Base-by-base conservation (phyloP, 1,284 basidiomycete species). In the Tausonia pullulans region DNA sequence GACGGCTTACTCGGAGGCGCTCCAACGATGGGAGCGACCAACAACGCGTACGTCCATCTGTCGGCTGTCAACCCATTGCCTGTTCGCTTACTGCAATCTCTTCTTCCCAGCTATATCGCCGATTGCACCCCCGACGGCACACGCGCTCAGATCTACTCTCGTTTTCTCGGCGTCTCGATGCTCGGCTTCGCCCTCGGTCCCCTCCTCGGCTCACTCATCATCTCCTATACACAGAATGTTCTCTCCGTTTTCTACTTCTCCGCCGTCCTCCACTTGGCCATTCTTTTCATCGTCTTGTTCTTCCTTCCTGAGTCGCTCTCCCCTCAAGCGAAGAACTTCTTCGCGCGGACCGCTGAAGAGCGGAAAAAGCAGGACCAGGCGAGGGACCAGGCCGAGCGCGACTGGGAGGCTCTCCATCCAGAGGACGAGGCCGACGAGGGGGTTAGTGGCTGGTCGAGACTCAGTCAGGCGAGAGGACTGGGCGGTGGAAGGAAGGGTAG, bases 1-100 rank as follows among this genome's bases (percentile, higher is more conserved):
- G 92, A 96, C 71, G 93, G 93, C 13, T 73, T 86, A 3, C 79
- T 93, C 4, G 93, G 93, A 39, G 90, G 93, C n/a, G 87, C 87
- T 81, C 83, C 87, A 5, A 87, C 89, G 0, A 77, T 92, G 9
- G 83, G 86, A 67, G 85, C 87, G 2, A 85, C 87, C 0, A 84
- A 85, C 52, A 85, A 88, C 45, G 89, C 92, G 1, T 97, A 93
- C 73, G 70, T 79, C 27, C 27, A 27, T 27, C 27, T 27, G 27
- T 27, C 27, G 27, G 27, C 27, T 58, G 87, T 86, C 11, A 90
- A 94, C 72, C 87, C 71, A 4, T 73, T 72, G 5, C 69, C 71
- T 2, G 68, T 67, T 49, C 71, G 73, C 16, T 11, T 53, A 40
- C n/a, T 44, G 13, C 14, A 39, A 44, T 60, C 41, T 64, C 50